Base-by-base conservation (phyloP, 2,329 filamentous ascomycete species). In the Phyllosticta ampelicida region DNA sequence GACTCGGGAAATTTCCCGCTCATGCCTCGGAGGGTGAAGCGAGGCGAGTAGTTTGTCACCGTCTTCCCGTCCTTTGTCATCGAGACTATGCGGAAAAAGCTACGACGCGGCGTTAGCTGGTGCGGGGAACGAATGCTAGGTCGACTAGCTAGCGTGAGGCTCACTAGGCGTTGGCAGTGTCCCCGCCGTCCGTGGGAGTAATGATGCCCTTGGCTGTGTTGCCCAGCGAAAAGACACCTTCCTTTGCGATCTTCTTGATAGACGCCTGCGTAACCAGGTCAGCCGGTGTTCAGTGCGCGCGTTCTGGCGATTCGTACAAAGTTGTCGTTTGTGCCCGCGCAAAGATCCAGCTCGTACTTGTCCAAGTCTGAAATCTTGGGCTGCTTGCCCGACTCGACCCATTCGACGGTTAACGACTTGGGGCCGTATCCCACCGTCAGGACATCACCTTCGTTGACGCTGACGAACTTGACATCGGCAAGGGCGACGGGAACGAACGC, bases 11-110 rank as follows among this genome's bases (percentile, higher is more conserved):
- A 85, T 4, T 71, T 71, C 44, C 84, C 84, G 1, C 78, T 84
- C 84, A 87, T 86, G 63, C 77, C 78, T 10, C 75, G 75, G 55
- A 87, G 73, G n/a, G 80, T 78, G 71, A 89, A 89, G 61, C 84
- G 83, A 54, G 74, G 64, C 10, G 84, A 86, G 67, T 78, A 86
- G 65, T 80, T 83, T 58, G 77, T 79, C 19, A 83, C 73, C 3
- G 76, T 78, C 29, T 79, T 79, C 44, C 81, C 79, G n/a, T 76
- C 75, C 18, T 75, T 74, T 5, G 77, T 77, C 6, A 76, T 75
- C 16, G 82, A 79, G 59, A 80, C 71, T 68, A 87, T 83, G 53
- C 67, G 68, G 61, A 72, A 54, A 59, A 71, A 69, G 59, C 68
- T 69, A 44, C 16, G 26, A 21, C 23, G 52, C 29, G 10, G 26